Base-by-base conservation (phyloP, 371 early-diverging fungal species). In the Lichtheimia hyalospora region DNA sequence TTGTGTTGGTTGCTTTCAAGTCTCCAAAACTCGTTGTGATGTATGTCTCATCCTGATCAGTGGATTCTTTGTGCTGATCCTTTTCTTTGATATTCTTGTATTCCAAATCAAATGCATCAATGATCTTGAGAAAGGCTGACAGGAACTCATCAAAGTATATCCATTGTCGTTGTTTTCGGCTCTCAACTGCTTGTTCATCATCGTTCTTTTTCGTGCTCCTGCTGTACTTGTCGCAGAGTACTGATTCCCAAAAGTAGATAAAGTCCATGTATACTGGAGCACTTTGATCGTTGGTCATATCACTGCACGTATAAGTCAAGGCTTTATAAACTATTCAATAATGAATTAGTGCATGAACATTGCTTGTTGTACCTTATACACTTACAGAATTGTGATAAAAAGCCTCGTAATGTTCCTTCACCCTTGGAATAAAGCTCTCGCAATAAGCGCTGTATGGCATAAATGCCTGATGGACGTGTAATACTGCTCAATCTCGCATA, bases 1-100 rank as follows among this genome's bases (percentile, higher is more conserved):
- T 83, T 5, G 75, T 76, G 50, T 85, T 86, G 24, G 80, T 73
- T 0, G 90, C 85, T 20, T 63, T 61, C 43, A 92, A 63, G 2
- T 70, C 60, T 3, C 24, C 52, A 2, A 43, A 27, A 15, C 53
- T 18, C 20, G 54, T 48, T 24, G 49, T 42, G 20, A 25, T 58
- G 14, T 15, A 49, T 39, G 42, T 6, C 25, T 39, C 40, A 6
- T 24, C 10, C 15, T 54, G 44, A 5, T 21, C n/a, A 23, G 49
- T 34, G 18, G 58, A 39, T 2, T 13, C 41, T 2, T 41, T 61
- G 5, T 61, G 56, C 13, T 54, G 43, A 42, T 54, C 62, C 8
- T 54, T 69, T 2, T 28, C 63, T 8, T 57, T 60, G 18, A 54
- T 16, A 2, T 62, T 60, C 34, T 57, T 58, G 20, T 75, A 16